These are phyloP conservation scores for Talinum fruticosum DNA, from an alignment of 148 eudicot genomes.

Conservation along the genomic window DNA sequence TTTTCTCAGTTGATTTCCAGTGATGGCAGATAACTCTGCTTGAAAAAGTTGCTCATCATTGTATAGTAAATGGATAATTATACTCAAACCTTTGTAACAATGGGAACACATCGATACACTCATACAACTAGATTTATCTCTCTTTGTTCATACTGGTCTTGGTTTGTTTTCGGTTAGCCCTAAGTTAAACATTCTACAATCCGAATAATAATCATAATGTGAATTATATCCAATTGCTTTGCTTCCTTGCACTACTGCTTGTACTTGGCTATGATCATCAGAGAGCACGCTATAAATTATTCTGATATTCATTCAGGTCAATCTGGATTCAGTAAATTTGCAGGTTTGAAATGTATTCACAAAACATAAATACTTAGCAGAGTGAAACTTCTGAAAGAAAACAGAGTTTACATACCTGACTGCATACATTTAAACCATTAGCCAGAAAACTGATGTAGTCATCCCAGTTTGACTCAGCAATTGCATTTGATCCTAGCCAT, in stretches of 20 bases:
- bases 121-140: background rate
- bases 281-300: too few relatives aligned
- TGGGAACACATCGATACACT: background rate
- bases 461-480: too few relatives aligned
- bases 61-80: slow-evolving; percentile 7
- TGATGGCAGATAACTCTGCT: slow-evolving; percentile 56
- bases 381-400: background rate
- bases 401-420: too few relatives aligned
- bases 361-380: background rate
- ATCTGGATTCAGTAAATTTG: background rate
- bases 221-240: too few relatives aligned
- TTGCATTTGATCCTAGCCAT: too few relatives aligned
- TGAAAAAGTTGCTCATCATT: slow-evolving; percentile 4
- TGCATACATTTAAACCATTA: too few relatives aligned
- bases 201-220: too few relatives aligned
- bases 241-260: too few relatives aligned
- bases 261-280: too few relatives aligned
- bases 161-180: background rate
- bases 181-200: too few relatives aligned
- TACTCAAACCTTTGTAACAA: slow-evolving; percentile 2
- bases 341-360: background rate
- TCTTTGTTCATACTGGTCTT: background rate
- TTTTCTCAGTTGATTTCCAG: slow-evolving; percentile 80
- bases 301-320: background rate
- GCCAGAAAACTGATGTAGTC: too few relatives aligned